These are phyloP conservation scores for Sphaerostilbella broomeana DNA, from an alignment of 2,329 filamentous ascomycete genomes.

Conservation along the genomic window DNA sequence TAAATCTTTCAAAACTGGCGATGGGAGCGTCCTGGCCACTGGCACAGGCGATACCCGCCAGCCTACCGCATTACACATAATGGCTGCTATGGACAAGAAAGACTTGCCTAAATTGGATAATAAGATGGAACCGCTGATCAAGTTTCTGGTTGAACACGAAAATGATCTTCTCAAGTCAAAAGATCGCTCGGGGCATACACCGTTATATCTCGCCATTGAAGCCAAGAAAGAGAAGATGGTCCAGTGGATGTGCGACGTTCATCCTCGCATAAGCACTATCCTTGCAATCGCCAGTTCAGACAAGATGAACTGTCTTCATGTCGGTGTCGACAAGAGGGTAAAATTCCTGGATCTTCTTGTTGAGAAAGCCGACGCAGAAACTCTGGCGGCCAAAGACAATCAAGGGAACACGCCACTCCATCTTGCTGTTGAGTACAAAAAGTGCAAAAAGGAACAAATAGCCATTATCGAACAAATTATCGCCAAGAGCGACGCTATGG, in stretches of 20 bases:
- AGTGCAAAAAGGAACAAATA: conserved; percentile 17
- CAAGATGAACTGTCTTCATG: conserved; percentile 13
- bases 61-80: conserved; percentile 17
- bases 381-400: conserved; percentile 13
- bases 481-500: conserved; percentile 13
- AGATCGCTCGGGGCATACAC: conserved; percentile 10
- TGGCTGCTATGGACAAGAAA: conserved; percentile 16
- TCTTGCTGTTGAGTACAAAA: conserved; percentile 19
- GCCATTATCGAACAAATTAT: conserved; percentile 16
- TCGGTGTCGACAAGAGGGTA: conserved; percentile 15
- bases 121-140: conserved; percentile 17
- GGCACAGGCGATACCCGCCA: conserved; percentile 12
- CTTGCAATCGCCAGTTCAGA: conserved; percentile 10
- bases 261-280: conserved; percentile 9
- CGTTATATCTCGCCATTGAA: conserved; percentile 11
- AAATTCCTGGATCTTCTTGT: conserved; percentile 16
- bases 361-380: conserved; percentile 11
- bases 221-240: conserved; percentile 15
- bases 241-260: conserved; percentile 14
- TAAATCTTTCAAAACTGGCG: conserved; percentile 8
- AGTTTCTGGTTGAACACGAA: conserved; percentile 6
- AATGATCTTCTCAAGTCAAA: conserved; percentile 4
- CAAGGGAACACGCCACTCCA: conserved; percentile 19
- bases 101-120: conserved; percentile 14
- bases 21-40: conserved; percentile 12